Evolutionary conservation across 192 early-diverging fungal genomes (phyloP), one percentile per base, ranked within the genome.

Genomic region (Phycomyces blakesleeanus): DNA sequence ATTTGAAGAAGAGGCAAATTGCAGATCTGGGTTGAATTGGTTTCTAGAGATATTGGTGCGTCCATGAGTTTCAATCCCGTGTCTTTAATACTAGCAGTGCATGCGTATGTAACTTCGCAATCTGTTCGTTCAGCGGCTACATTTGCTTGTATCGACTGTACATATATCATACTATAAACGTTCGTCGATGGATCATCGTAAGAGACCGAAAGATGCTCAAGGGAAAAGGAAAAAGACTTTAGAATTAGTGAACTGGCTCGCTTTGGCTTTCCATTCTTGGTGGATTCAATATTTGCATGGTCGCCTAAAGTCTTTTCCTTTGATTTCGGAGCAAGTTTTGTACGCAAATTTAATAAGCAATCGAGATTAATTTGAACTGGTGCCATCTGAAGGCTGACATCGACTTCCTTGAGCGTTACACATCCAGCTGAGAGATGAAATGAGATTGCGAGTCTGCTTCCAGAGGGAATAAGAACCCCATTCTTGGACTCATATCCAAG

Each of bases 351-450:
- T 10, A 75, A 29, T 14, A 71, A 24, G 8, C 47, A 15, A 52
- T 78, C 66, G 26, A 69, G 5, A 29, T 63, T 25, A n/a, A 65
- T 15, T 37, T 38, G 21, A 61, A 72, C 39, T 7, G 51, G 37
- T 1, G 51, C 56, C 0, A 76, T 18, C 18, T 52, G 22, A 2
- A 64, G 20, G 22, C 57, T 40, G 18, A 71, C 24, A 16, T 76
- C 75, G 8, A 76, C 47, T 26, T 66, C 60, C 34, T 74, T 74
- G 4, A 79, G 29, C 0, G 75, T 65, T 1, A 73, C 55, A 63
- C 78, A 79, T 0, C 68, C 64, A 18, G 78, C 72, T 10, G 68
- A 71, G 24, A 79, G 63, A 64, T 72, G 65, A 60, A 66, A 74
- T 15, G 65, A 77, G 20, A 79, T 39, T 0, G 52, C 61, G 8